A percentile compares a stretch with the other conserved stretches of the same genome.
phyloP scores from a whole-genome alignment of 1,139 yeast species.

The Diutina mesorugosa region DNA sequence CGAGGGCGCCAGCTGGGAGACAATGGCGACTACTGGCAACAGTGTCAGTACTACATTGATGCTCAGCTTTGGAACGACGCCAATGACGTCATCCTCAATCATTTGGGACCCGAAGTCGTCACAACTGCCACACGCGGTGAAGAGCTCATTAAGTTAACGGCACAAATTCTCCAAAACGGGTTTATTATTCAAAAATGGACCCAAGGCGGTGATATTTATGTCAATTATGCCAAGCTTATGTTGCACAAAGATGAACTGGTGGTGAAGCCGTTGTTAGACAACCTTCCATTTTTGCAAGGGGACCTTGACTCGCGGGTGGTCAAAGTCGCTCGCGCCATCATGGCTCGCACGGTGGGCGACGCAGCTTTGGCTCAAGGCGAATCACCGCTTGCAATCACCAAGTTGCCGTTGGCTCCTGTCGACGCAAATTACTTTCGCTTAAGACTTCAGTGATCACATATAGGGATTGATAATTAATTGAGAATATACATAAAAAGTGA shows the following conservation, averaged over 20 bases:
- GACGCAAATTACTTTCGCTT: background rate
- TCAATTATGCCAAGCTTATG: background rate
- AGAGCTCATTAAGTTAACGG: background rate
- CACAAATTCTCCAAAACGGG: background rate
- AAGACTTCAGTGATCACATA: background rate
- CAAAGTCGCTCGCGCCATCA: background rate
- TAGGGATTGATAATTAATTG: background rate
- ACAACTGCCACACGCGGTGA: background rate
- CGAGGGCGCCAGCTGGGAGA: background rate
- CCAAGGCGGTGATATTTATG: background rate
- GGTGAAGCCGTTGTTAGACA: background rate
- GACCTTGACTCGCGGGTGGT: background rate
- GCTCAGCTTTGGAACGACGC: background rate
- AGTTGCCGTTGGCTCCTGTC: background rate
- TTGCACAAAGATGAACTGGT: background rate
- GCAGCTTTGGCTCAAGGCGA: background rate
- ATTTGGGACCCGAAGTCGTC: conserved; percentile 1
- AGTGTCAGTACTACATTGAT: background rate
- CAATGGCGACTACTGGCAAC: background rate
- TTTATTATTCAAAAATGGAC: background rate
- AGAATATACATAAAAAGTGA: background rate
- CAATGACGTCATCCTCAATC: background rate
- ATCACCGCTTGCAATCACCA: background rate
- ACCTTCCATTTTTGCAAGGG: background rate
- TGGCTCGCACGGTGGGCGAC: background rate